Conservation (phyloP, 495 filamentous ascomycete species). For the Hypoxylon fragiforme region DNA sequence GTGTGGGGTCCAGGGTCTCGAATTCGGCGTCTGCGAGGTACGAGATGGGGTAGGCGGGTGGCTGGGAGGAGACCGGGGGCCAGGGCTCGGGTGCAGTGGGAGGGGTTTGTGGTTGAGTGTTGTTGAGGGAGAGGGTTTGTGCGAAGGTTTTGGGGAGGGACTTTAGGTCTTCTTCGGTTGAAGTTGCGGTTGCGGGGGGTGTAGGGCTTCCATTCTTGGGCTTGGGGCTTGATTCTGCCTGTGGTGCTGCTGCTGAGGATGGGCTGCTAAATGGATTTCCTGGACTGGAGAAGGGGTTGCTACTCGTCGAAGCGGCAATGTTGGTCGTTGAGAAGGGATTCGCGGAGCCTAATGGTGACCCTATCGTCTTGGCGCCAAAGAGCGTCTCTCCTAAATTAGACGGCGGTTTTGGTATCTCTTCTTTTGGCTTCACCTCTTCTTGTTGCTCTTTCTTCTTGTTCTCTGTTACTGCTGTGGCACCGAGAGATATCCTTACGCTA, state of each 20-base stretch:
- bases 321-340: conserved; percentile 42
- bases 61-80: conserved; percentile 67
- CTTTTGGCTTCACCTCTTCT: conserved; percentile 40
- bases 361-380: conserved; percentile 53
- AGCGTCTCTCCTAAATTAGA: conserved; percentile 58
- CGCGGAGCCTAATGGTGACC: conserved; percentile 39
- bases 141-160: conserved; percentile 75
- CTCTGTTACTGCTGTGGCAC: conserved; percentile 29
- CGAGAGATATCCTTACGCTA: conserved; percentile 55
- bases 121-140: conserved; percentile 55
- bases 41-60: conserved; percentile 70
- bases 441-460: conserved; percentile 46
- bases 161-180: conserved; percentile 27
- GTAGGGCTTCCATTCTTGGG: conserved; percentile 22
- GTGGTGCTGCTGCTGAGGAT: conserved; percentile 5
- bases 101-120: conserved; percentile 34
- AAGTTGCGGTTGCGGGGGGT: conserved; percentile 33
- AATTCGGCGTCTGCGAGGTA: conserved; percentile 87
- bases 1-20: conserved; percentile 71
- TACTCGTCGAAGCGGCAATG: conserved; percentile 11
- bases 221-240: conserved; percentile 33
- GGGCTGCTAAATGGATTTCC: conserved; percentile 35
- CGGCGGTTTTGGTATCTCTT: conserved; percentile 39
- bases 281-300: conserved; percentile 35
- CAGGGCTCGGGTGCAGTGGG: conserved; percentile 65